Evolutionary conservation across 1,284 basidiomycete genomes (phyloP), one percentile per base, ranked within the genome.

Genomic region (Ceratobasidium sp.): DNA sequence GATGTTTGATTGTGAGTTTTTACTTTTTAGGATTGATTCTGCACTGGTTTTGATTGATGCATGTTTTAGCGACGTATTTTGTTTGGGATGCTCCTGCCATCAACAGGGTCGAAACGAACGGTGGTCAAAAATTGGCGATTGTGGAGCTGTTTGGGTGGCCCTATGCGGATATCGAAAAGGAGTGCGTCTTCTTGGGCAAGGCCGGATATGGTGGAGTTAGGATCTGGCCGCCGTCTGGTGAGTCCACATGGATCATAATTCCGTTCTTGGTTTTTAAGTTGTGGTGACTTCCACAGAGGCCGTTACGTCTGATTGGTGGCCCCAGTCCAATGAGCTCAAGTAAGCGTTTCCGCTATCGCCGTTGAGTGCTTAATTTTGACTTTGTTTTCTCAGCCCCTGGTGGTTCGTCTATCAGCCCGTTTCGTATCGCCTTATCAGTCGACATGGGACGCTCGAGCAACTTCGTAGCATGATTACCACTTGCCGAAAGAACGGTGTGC

Each of bases 291-390:
- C 10, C 45, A 16, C 39, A 69, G 65, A 69, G 65, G 18, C 65
- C 16, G 65, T 69, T 58, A 69, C 65, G 36, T 69, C 65, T 46
- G 65, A 69, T 34, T 69, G 65, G 65, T 69, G 65, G 65, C 65
- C 65, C 14, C 65, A 69, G 41, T 69, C 65, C 12, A 69, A 69
- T 52, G 65, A 69, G 53, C 65, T 69, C 52, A 69, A 69, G 65
- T 69, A 39, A 45, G 65, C 26, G 16, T 28, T n/a, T 30, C 36
- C 30, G 23, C 5, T 32, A 21, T 41, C 1, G n/a, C 28, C 12
- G 10, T 14, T 32, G 30, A 6, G 36, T 23, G 3, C 18, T 0
- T 34, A 39, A 57, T 14, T 4, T 3, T 30, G 30, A 18, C 14
- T n/a, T 26, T 57, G 28, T n/a, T 30, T 26, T 10, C 18, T 3